phyloP scores from a whole-genome alignment of 176 grass and related monocot genomes.

The Triticum urartu region DNA sequence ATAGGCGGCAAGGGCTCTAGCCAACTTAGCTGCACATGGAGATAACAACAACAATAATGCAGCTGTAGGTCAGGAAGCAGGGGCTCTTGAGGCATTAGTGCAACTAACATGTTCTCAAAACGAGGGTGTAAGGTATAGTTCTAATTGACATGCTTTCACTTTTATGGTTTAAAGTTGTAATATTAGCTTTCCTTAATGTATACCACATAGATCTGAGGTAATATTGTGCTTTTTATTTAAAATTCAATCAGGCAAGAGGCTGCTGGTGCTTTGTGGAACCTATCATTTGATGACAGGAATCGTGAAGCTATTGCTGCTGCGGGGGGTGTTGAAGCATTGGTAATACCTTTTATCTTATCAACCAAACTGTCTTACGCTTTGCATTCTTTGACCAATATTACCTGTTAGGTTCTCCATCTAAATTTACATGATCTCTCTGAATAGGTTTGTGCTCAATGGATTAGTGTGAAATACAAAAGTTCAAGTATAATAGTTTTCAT shows the following conservation, averaged over 20 bases:
- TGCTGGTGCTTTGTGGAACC: conserved; percentile 99
- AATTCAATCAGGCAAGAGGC: conserved; percentile 84
- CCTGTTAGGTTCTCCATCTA: background rate
- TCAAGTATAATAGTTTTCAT: conserved; percentile 7
- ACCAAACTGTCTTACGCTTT: background rate
- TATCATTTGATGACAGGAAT: conserved; percentile 99
- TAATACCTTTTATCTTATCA: conserved; percentile 30
- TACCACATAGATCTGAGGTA: conserved; percentile 29
- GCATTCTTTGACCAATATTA: background rate
- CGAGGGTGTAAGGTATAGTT: conserved; percentile 93
- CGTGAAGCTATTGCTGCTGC: conserved; percentile 94
- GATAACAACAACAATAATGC: conserved; percentile 98
- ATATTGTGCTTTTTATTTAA: conserved; percentile 10
- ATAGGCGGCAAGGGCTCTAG: conserved; percentile 94
- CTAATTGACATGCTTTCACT: conserved; percentile 1
- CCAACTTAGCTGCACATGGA: conserved; percentile 99
- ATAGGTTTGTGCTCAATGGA: background rate
- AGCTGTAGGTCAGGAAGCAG: conserved; percentile 93
- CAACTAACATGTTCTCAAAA: conserved; percentile 95
- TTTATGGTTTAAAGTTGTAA: conserved; percentile 19
- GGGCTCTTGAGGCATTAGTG: conserved; percentile 92
- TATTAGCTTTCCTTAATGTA: conserved; percentile 11
- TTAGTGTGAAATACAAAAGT: conserved; percentile 1
- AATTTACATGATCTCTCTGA: background rate
- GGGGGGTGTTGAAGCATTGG: conserved; percentile 95